These are phyloP conservation scores for Fomitopsis pinicola DNA, from an alignment of 1,284 basidiomycete genomes.

Conservation along the genomic window DNA sequence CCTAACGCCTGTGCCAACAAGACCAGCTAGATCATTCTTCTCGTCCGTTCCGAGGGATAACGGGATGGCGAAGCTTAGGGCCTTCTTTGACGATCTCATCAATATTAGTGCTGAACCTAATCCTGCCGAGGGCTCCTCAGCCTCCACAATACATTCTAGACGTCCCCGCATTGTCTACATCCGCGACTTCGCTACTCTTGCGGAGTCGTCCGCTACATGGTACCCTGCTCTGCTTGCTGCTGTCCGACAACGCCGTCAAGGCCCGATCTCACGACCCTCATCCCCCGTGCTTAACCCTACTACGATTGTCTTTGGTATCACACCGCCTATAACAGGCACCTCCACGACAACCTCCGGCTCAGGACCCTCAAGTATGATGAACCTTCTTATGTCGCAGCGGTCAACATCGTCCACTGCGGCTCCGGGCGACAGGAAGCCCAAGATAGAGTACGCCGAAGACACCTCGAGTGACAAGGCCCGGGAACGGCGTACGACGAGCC, in stretches of 20 bases:
- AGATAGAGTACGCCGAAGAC: conserved; percentile 59
- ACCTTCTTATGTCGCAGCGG: conserved; percentile 14
- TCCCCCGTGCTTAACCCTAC: conserved; percentile 64
- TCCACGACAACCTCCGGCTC: conserved; percentile 26
- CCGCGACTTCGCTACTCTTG: conserved; percentile 75
- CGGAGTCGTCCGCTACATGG: conserved; percentile 70
- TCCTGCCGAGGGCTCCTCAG: conserved; percentile 18
- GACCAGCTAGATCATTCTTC: conserved; percentile 31
- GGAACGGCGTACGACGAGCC: conserved; percentile 63
- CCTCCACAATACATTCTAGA: conserved; percentile 16
- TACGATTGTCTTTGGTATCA: conserved; percentile 79
- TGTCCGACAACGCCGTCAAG: conserved; percentile 67
- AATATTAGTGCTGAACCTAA: conserved; percentile 44
- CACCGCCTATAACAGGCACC: conserved; percentile 59
- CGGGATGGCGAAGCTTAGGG: conserved; percentile 53
- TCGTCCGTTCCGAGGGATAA: conserved; percentile 27
- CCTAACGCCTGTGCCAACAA: conserved; percentile 38
- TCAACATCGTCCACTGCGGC: conserved; percentile 11
- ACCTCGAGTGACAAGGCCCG: conserved; percentile 58
- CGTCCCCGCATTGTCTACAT: conserved; percentile 79
- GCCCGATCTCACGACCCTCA: conserved; percentile 49
- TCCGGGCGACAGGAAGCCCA: conserved; percentile 20
- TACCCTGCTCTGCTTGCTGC: conserved; percentile 75
- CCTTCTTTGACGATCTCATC: conserved; percentile 72
- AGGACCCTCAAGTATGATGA: conserved; percentile 34